phyloP scores from a whole-genome alignment of 2,329 filamentous ascomycete genomes.

The Xylaria sp. region DNA sequence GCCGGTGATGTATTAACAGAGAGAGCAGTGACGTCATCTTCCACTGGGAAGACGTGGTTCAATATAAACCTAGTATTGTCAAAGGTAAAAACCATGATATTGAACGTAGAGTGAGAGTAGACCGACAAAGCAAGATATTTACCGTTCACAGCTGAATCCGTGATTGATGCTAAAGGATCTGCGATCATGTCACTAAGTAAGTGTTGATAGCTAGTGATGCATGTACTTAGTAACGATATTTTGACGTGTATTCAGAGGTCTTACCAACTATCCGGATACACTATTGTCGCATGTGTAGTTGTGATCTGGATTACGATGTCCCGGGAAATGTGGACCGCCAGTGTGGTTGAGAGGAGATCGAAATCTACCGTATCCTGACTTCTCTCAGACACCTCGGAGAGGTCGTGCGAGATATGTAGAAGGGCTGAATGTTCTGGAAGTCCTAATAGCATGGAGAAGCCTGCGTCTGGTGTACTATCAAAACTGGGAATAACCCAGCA shows the following conservation, averaged over 20 bases:
- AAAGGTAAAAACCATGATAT: slow-evolving; percentile 48
- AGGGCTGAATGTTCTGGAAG: slow-evolving; percentile 55
- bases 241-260: slow-evolving; percentile 21
- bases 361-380: slow-evolving; percentile 51
- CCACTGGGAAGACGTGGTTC: slow-evolving; percentile 42
- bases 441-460: slow-evolving; percentile 53
- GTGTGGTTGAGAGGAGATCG: slow-evolving; percentile 59
- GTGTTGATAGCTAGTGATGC: slow-evolving; percentile 39
- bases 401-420: slow-evolving; percentile 55
- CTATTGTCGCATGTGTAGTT: slow-evolving; percentile 51
- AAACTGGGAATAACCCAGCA: slow-evolving; percentile 57
- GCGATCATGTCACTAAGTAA: slow-evolving; percentile 43
- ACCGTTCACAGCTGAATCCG: slow-evolving; percentile 50
- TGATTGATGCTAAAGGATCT: slow-evolving; percentile 40
- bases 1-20: slow-evolving; percentile 29
- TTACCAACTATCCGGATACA: slow-evolving; percentile 46
- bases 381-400: slow-evolving; percentile 52
- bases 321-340: slow-evolving; percentile 48
- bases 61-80: slow-evolving; percentile 42
- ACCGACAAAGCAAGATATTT: slow-evolving; percentile 51
- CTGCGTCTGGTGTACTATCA: slow-evolving; percentile 30
- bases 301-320: slow-evolving; percentile 60
- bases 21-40: slow-evolving; percentile 58
- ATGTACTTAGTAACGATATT: slow-evolving; percentile 15
- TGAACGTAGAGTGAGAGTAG: slow-evolving; percentile 44